A percentile compares a stretch with the other conserved stretches of the same genome.
Conservation (phyloP, 2,329 filamentous ascomycete genomes). For the Aureobasidium sp. region DNA sequence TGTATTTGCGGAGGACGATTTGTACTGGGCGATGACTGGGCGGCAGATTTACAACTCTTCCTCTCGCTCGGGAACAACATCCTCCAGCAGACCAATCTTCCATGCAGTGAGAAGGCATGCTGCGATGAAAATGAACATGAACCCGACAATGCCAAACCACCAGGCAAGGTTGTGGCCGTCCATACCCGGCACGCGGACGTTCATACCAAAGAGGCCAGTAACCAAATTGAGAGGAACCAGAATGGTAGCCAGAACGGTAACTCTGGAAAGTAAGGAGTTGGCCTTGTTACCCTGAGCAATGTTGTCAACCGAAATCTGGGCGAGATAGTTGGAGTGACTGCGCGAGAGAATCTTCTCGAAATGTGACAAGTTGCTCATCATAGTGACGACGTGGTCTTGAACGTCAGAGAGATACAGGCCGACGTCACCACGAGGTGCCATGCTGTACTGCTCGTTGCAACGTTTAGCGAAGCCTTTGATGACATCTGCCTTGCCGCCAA, state of each 20-base stretch:
- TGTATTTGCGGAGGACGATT: background rate
- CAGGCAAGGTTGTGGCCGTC: constrained; percentile 40
- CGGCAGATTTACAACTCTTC: background rate
- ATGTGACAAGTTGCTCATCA: constrained; percentile 93
- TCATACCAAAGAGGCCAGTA: constrained; percentile 83
- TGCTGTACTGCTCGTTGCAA: constrained; percentile 94
- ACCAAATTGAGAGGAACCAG: constrained; percentile 94
- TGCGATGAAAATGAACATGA: constrained; percentile 43
- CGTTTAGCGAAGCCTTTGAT: constrained; percentile 96
- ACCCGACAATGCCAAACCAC: constrained; percentile 56
- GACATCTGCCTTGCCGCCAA: constrained; percentile 97
- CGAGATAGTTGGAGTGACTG: constrained; percentile 91
- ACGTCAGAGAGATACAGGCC: constrained; percentile 95
- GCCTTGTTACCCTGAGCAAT: constrained; percentile 81
- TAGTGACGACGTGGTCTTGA: constrained; percentile 97
- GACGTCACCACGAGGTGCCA: constrained; percentile 93
- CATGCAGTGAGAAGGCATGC: constrained; percentile 36
- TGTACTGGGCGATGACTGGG: background rate
- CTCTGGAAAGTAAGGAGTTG: constrained; percentile 87
- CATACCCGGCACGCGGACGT: constrained; percentile 65
- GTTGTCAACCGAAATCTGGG: constrained; percentile 87
- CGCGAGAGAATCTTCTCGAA: constrained; percentile 97
- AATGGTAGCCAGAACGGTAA: constrained; percentile 88
- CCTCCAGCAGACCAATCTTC: constrained; percentile 31
- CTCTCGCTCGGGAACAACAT: constrained; percentile 8